Base-by-base conservation (phyloP, 2,329 filamentous ascomycete genomes). In the Diatrype stigma region DNA sequence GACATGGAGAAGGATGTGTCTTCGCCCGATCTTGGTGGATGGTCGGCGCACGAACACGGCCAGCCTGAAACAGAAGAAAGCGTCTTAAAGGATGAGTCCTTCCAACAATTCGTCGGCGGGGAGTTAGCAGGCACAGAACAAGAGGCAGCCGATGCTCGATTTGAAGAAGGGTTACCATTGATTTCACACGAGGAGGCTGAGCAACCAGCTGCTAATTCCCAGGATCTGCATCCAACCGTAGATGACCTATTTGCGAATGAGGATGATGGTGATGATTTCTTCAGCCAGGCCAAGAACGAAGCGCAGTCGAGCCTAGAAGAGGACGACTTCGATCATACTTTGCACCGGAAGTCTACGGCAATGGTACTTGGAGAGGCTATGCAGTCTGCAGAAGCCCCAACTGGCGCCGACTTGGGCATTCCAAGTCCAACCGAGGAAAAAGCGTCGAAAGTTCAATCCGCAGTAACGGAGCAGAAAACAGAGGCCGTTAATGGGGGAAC, bases 341-440 rank as follows among this genome's bases (percentile, higher is more conserved):
- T 90, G n/a, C 77, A 84, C 57, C 79, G 86, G 50, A 90, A 90
- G 65, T 86, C 84, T 19, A 90, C 87, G 0, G 76, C 79, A 61
- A 82, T 90, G 66, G 85, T 86, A 1, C 70, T 89, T 51, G 72
- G 76, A 23, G 74, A 58, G 30, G 54, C 48, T 38, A 47, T 56
- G n/a, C 42, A 53, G 26, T 26, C 46, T 6, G 38, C 14, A 37
- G 23, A 48, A 22, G 46, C 28, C 10, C 38, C 42, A 17, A 30
- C 32, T 30, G 46, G 50, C 16, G 49, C 54, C 37, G 62, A 65
- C 46, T 56, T 57, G 4, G 63, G 61, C 44, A 52, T 57, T 22
- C 52, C 58, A 19, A 63, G 56, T 22, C 61, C 63, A 11, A 50
- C 52, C 23, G 63, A 63, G 21, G 52, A 54, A 30, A 42, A 46